Evolutionary conservation across 257 asterid species (phyloP), one percentile per base, ranked within the genome.

Genomic region (Orobanche coerulescens): DNA sequence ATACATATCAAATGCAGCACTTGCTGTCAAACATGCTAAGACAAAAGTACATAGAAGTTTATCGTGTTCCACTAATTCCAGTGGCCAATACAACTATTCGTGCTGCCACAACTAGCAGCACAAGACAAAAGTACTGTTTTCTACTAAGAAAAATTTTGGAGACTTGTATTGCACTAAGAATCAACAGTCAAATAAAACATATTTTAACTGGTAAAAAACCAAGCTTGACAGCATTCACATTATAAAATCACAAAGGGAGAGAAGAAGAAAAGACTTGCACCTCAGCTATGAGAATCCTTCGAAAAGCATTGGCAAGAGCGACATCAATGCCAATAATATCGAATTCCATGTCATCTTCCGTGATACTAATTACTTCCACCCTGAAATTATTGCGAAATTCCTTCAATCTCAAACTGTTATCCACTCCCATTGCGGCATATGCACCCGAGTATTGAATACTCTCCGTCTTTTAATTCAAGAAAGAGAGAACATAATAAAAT

Each of bases 321-420:
- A 92, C 84, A 77, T 93, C 96, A 58, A 86, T 80, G 22, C 99
- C 99, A 68, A 93, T 72, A 92, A 93, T 74, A 76, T 93, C 98
- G 55, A 89, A 84, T 55, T 86, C 94, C 68, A 93, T 73, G 20
- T 82, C 94, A 30, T 89, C 90, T 52, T 80, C 86, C 0, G 76
- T 64, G 13, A 85, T 87, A 20, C 47, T 73, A 52, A 69, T 63
- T 15, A 86, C 79, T 62, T 86, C 94, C 30, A 86, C 97, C 74
- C 75, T 78, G 43, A 89, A 89, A 26, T 79, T 81, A 12, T 70
- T 68, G 1, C 86, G 82, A 36, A 93, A 93, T 18, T 78, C 79
- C 52, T 79, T 83, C 49, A 87, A 65, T 19, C 76, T 79, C 75
- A 83, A 48, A 75, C 95, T 83, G 72, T 93, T 93, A 76, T 89